Evolutionary conservation across 2,329 filamentous ascomycete species (phyloP), one percentile per base, ranked within the genome.

Genomic region (Neonectria coccinea): DNA sequence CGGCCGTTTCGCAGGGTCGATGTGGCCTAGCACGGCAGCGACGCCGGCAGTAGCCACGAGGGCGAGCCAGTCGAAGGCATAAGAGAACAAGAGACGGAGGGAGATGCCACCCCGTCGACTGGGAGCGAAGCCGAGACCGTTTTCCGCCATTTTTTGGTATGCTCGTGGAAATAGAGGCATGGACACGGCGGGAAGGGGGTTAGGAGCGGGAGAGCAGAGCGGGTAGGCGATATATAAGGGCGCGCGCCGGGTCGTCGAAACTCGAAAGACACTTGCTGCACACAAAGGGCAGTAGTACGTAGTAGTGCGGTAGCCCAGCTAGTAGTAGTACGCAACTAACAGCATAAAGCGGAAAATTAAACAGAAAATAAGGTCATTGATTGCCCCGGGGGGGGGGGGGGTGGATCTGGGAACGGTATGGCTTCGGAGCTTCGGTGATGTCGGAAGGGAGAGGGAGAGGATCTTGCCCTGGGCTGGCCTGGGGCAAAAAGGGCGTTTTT

Each of bases 41-140:
- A 89, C 81, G 16, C 82, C 85, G 27, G 84, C 88, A 36, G 89
- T 84, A 52, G 77, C 82, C 50, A 91, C 78, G 66, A 92, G 86
- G 52, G 92, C 80, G 20, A 92, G 77, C 92, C 92, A 95, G 80
- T 94, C 92, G 62, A 92, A 79, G 56, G 91, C 78, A 75, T 94
- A 94, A 22, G 90, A 91, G n/a, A 87, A 73, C 51, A 92, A 66
- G 45, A 82, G 72, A 25, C 76, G 71, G 11, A 77, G 57, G 3
- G 78, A 76, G 66, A 79, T 71, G 66, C 67, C 62, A 54, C 68
- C 64, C 48, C 68, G 67, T 51, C 67, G 52, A 18, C 65, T 59
- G 41, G 41, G 27, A 29, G 62, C 29, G 52, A 69, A 59, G 62
- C 68, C 67, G 64, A 65, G 54, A 48, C 70, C 67, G 18, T 70